Evolutionary conservation across 495 filamentous ascomycete species (phyloP).

Genomic region (Tetracladium setigerum): DNA sequence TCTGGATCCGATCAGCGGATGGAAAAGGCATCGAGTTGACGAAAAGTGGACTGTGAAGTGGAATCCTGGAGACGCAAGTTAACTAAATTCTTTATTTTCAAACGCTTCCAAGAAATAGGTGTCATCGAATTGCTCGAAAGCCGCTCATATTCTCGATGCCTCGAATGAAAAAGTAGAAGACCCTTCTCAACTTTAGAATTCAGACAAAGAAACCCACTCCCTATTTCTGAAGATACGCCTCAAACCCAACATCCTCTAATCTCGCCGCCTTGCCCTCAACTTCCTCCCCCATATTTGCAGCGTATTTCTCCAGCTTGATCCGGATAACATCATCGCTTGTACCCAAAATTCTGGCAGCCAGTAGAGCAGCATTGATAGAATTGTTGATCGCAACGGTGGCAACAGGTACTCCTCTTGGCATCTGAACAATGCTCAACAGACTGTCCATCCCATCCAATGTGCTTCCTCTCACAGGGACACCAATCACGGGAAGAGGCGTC

Average conservation of each 20-base stretch:
- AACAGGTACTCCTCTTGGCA: constrained; percentile 82
- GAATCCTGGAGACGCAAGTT: too few species aligned
- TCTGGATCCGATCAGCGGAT: too few species aligned
- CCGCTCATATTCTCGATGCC: too few species aligned
- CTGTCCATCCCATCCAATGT: constrained; percentile 85
- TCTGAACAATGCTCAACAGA: constrained; percentile 84
- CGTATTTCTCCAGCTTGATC: constrained; percentile 59
- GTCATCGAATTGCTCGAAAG: too few species aligned
- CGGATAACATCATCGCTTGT: constrained; percentile 49
- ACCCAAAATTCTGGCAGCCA: constrained; percentile 82
- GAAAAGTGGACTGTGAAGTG: too few species aligned
- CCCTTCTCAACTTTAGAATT: too few species aligned
- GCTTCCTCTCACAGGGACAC: constrained; percentile 83
- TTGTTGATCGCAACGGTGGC: constrained; percentile 93
- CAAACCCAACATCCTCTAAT: constrained; percentile 60
- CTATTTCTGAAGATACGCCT: constrained; percentile 59
- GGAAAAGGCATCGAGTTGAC: too few species aligned
- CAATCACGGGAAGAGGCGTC: constrained; percentile 86
- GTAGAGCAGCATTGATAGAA: constrained; percentile 80
- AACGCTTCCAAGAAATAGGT: too few species aligned
- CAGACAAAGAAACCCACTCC: too few species aligned
- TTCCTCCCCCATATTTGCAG: constrained; percentile 52
- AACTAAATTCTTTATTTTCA: too few species aligned
- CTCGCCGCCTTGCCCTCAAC: constrained; percentile 58
- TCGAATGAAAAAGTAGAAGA: too few species aligned